Base-by-base conservation (phyloP, 169 alveolate genomes). In the Plasmodium berghei region DNA sequence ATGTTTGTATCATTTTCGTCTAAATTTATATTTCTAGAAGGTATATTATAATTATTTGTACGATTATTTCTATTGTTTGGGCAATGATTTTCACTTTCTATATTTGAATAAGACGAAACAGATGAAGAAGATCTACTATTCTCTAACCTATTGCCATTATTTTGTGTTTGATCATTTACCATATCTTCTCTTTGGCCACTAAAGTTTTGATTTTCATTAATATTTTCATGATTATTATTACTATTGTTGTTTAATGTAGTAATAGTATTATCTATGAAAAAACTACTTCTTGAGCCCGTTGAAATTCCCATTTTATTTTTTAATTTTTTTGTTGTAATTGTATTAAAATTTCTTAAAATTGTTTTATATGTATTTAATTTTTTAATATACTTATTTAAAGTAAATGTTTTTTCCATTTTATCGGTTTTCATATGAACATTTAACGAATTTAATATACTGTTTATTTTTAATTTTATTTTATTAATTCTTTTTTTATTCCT, bases 401-500 rank as follows among this genome's bases (percentile, higher is more conserved):
- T n/a, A 52, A 69, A 86, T 18, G 72, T 69, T 24, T 48, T 72
- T 55, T 86, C 87, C 40, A 86, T 86, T 71, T 61, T 69, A 40
- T 69, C 87, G 12, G 49, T 71, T 64, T 86, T 70, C 63, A 86
- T 59, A 45, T 86, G 54, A 63, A 86, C 87, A 49, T 58, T 70
- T 40, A 61, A 34, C 3, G 91, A 48, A 72, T 86, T 86, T 24
- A 86, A 40, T 16, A 86, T 16, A 16, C 56, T 46, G 42, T 69
- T 71, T 20, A 86, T 45, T 48, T 86, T 86, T 26, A 58, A 42
- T 61, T 86, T 61, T 40, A 86, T 49, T 16, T 55, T 86, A 16
- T 86, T 86, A 0, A 86, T 64, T 18, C 72, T 48, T 59, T 46
- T 86, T 86, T 86, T 86, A 46, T 58, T 86, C 70, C 55, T 69